phyloP scores from a whole-genome alignment of 129 eudicot species.

The Centaurea solstitialis region DNA sequence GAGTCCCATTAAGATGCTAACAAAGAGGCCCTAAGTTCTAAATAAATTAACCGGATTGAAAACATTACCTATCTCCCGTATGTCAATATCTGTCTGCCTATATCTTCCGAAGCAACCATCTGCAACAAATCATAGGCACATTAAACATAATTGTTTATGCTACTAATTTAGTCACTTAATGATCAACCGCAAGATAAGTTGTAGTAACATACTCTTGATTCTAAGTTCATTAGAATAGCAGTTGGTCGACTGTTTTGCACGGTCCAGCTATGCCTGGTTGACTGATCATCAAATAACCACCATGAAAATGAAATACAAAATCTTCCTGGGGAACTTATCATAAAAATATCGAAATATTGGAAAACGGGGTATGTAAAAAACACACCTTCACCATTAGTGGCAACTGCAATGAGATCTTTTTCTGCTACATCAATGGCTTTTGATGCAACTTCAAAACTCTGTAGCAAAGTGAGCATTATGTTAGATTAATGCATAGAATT shows the following conservation, averaged over 20 bases:
- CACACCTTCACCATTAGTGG: slow-evolving; percentile 67
- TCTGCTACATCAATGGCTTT: slow-evolving; percentile 73
- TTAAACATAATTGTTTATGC: not conserved
- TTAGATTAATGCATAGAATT: not conserved
- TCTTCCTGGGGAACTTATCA: not conserved
- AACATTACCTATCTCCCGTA: slow-evolving; percentile 85
- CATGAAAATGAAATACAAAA: not conserved
- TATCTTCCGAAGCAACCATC: slow-evolving; percentile 97
- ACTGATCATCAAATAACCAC: slow-evolving; percentile 33
- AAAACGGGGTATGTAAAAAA: not conserved
- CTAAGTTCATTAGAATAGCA: slow-evolving; percentile 93
- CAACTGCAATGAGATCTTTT: slow-evolving; percentile 62
- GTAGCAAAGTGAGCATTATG: not conserved
- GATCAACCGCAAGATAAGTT: not conserved
- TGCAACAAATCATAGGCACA: slow-evolving; percentile 29
- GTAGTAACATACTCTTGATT: slow-evolving; percentile 75
- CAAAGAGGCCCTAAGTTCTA: not conserved
- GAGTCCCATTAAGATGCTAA: no score
- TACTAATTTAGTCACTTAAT: not conserved
- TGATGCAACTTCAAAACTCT: slow-evolving; percentile 68
- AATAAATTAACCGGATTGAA: not conserved
- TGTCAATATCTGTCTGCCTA: slow-evolving; percentile 91
- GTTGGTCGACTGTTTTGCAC: slow-evolving; percentile 95
- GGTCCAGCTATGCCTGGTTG: slow-evolving; percentile 66
- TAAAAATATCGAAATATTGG: not conserved